Percentiles rank a stretch among this genome's conserved stretches.
phyloP scores from a whole-genome alignment of 257 asterid genomes.

The Perilla frutescens region DNA sequence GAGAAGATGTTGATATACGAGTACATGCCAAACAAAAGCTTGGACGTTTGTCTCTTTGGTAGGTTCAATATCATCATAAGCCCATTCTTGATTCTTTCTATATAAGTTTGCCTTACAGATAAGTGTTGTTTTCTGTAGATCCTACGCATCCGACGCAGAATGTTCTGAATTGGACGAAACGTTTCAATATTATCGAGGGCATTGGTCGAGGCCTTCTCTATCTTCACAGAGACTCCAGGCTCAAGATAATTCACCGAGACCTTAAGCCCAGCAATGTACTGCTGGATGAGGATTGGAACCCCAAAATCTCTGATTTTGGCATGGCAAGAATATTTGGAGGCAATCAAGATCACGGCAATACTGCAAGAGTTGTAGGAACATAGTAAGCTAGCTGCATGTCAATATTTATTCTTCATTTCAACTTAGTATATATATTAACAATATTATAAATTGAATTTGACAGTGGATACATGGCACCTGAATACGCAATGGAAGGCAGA shows the following conservation, averaged over 20 bases:
- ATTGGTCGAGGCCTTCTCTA: constrained; percentile 71
- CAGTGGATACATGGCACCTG: constrained; percentile 80
- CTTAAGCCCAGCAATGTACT: constrained; percentile 66
- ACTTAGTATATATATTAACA: too few species aligned
- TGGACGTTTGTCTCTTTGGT: constrained; percentile 59
- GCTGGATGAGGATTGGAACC: constrained; percentile 68
- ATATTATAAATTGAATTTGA: background rate
- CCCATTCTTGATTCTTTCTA: background rate
- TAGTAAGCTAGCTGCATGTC: constrained; percentile 47
- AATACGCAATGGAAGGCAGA: constrained; percentile 67
- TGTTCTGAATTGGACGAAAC: constrained; percentile 55
- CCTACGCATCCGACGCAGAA: constrained; percentile 36
- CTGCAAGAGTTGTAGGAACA: constrained; percentile 71
- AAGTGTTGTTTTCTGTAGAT: constrained; percentile 24
- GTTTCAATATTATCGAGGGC: constrained; percentile 57
- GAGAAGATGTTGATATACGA: constrained; percentile 63
- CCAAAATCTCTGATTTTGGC: constrained; percentile 76
- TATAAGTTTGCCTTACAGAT: background rate
- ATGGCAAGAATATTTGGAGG: constrained; percentile 67
- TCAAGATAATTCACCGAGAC: constrained; percentile 67
- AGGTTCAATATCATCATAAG: constrained; percentile 2
- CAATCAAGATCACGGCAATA: constrained; percentile 56
- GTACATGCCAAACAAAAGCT: constrained; percentile 63
- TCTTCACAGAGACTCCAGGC: constrained; percentile 72
- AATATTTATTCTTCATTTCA: too few species aligned